Evolutionary conservation across 345 rosid genomes (phyloP), one percentile per base, ranked within the genome.

Genomic region (Sisymbrium irio): DNA sequence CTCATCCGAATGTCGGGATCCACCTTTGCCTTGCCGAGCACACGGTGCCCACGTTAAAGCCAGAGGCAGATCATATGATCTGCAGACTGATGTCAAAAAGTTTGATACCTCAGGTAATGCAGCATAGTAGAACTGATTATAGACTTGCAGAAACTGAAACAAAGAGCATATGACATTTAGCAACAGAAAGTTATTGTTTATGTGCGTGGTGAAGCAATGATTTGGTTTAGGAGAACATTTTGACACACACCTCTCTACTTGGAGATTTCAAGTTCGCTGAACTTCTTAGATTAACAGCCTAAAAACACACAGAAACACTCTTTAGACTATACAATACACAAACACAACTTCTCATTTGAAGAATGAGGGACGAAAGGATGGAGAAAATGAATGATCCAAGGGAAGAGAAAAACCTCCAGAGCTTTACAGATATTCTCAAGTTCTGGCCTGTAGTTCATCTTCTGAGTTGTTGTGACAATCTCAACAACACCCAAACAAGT

Each of bases 401-500:
- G 54, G 67, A 51, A 65, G 72, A 71, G 49, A 72, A 22, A 49
- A 76, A 94, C 98, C 97, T 89, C 90, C 2, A 94, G 98, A 76
- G 97, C 98, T 85, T 84, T 84, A 83, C 98, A 84, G 67, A 94
- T 79, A 75, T 81, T 77, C 53, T 94, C 98, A 58, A 91, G 89
- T 54, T 91, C 96, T 1, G 87, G 86, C 5, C 82, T 87, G 72
- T 89, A 91, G 69, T 84, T 86, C 80, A 79, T 81, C 81, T 85
- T 85, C 72, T 77, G 90, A 57, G 84, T 77, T 65, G 96, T 94
- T 20, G 90, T 88, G 40, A 94, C 83, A 67, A 94, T 77, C 89
- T 94, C 98, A 78, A 94, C 88, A 74, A 94, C 96, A 59, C 97
- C 96, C 67, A 94, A 80, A 81, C 97, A 94, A 75, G 73, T 82